Evolutionary conservation across 176 grass and related monocot genomes (phyloP).

Genomic region (Stipa capillata): DNA sequence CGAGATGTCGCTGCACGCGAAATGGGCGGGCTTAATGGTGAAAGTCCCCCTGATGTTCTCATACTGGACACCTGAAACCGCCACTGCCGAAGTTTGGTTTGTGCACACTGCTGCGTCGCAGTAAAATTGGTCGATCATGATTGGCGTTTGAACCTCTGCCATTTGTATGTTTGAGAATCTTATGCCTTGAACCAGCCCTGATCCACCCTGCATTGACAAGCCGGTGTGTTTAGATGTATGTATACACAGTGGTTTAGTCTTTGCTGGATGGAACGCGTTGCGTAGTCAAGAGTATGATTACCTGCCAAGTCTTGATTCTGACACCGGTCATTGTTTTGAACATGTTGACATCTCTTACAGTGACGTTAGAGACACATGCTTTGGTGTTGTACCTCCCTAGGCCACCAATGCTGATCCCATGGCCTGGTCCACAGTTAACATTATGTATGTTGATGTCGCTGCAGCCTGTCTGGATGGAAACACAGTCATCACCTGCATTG

Average conservation of each 20-base stretch:
- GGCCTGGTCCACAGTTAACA: slow-evolving; percentile 87
- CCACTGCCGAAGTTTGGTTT: slow-evolving; percentile 60
- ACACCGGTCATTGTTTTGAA: slow-evolving; percentile 83
- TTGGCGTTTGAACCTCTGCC: slow-evolving; percentile 79
- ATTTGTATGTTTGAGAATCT: slow-evolving; percentile 78
- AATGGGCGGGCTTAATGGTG: slow-evolving; percentile 68
- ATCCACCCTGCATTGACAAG: slow-evolving; percentile 46
- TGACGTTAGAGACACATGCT: slow-evolving; percentile 92
- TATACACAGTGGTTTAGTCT: neutral
- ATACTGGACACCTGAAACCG: slow-evolving; percentile 53
- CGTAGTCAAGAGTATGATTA: neutral
- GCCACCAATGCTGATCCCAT: slow-evolving; percentile 95
- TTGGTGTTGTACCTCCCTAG: slow-evolving; percentile 83
- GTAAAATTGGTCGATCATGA: slow-evolving; percentile 87
- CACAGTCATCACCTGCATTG: slow-evolving; percentile 74
- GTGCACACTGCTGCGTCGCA: slow-evolving; percentile 52
- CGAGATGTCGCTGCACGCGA: slow-evolving; percentile 65
- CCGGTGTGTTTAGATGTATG: neutral
- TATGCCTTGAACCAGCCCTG: slow-evolving; percentile 60
- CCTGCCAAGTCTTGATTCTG: slow-evolving; percentile 99
- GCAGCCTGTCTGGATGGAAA: slow-evolving; percentile 93
- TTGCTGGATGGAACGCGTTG: neutral
- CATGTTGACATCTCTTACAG: slow-evolving; percentile 86
- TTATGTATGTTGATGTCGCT: slow-evolving; percentile 78
- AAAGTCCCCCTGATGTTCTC: slow-evolving; percentile 78